Conservation (phyloP, 1,139 yeast species). For the Williopsis jadinii region DNA sequence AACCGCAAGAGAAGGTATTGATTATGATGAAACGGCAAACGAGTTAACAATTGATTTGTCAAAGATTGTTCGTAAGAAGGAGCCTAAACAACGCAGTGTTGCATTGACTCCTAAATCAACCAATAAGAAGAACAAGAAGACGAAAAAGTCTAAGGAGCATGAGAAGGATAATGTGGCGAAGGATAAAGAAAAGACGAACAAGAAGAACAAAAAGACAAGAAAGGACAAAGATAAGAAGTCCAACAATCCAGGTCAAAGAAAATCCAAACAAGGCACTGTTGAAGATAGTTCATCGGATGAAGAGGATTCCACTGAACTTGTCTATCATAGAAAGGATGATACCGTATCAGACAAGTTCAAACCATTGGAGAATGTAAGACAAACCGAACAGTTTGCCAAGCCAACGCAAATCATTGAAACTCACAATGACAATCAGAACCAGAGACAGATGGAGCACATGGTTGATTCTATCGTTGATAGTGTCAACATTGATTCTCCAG, state of each 20-base stretch:
- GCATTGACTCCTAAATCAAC: neutral
- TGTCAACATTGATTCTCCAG: neutral
- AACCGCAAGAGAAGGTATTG: slow-evolving; percentile 28
- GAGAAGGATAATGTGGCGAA: neutral
- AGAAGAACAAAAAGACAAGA: neutral
- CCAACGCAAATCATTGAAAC: slow-evolving; percentile 1
- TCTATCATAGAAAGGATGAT: slow-evolving; percentile 1
- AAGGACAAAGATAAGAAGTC: neutral
- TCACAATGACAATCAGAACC: slow-evolving; percentile 3
- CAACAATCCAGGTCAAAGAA: neutral
- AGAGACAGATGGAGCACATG: slow-evolving; percentile 21
- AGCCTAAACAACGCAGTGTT: neutral
- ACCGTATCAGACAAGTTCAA: neutral
- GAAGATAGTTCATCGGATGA: neutral
- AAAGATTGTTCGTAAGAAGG: slow-evolving; percentile 3
- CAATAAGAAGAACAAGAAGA: slow-evolving; percentile 5
- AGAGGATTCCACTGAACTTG: slow-evolving; percentile 1
- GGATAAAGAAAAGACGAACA: neutral
- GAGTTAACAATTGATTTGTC: slow-evolving; percentile 15
- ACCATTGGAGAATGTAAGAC: neutral
- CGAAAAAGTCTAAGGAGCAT: slow-evolving; percentile 3
- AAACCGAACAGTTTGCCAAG: neutral
- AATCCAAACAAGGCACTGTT: neutral
- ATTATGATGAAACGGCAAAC: slow-evolving; percentile 20
- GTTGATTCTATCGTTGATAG: slow-evolving; percentile 26